phyloP scores from a whole-genome alignment of 306 rosid species.

The Lathyrus tuberosus region DNA sequence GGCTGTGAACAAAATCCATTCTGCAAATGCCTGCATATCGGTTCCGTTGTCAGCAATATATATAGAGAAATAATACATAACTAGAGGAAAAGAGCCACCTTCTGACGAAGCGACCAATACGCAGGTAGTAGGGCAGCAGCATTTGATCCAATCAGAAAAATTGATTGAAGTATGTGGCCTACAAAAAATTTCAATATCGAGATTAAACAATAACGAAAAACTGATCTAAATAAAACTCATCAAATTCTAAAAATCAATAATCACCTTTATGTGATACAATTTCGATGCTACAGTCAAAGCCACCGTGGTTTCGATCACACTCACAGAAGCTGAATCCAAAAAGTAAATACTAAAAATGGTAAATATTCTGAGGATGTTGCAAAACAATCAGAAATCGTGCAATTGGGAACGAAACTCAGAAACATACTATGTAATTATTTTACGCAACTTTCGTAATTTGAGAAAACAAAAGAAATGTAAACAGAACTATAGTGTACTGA shows the following conservation, averaged over 20 bases:
- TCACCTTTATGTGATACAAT: slow-evolving; percentile 79
- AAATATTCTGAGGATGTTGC: slow-evolving; percentile 19
- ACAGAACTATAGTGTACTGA: slow-evolving; percentile 14
- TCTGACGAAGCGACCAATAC: slow-evolving; percentile 83
- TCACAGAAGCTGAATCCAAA: slow-evolving; percentile 73
- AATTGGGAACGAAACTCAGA: slow-evolving; percentile 5
- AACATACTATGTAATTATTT: slow-evolving; percentile 23
- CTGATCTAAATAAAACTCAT: slow-evolving; percentile 25
- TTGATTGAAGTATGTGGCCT: slow-evolving; percentile 84
- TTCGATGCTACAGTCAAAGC: slow-evolving; percentile 92
- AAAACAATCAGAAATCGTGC: slow-evolving; percentile 25
- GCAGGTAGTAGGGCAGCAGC: slow-evolving; percentile 92
- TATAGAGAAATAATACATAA: slow-evolving; percentile 8
- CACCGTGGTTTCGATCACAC: slow-evolving; percentile 94
- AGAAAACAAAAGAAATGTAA: slow-evolving; percentile 33
- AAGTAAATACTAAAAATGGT: slow-evolving; percentile 15
- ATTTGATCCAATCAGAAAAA: slow-evolving; percentile 83
- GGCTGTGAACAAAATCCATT: slow-evolving; percentile 81
- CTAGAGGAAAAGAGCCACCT: slow-evolving; percentile 52
- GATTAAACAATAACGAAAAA: not conserved
- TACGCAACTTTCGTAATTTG: not conserved
- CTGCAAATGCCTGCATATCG: slow-evolving; percentile 77
- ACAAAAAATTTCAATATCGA: slow-evolving; percentile 34
- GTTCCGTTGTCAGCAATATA: too few relatives aligned
- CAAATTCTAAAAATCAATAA: slow-evolving; percentile 36